These are phyloP conservation scores for Cupressus sempervirens DNA, from an alignment of 75 land plant genomes.

Conservation along the genomic window DNA sequence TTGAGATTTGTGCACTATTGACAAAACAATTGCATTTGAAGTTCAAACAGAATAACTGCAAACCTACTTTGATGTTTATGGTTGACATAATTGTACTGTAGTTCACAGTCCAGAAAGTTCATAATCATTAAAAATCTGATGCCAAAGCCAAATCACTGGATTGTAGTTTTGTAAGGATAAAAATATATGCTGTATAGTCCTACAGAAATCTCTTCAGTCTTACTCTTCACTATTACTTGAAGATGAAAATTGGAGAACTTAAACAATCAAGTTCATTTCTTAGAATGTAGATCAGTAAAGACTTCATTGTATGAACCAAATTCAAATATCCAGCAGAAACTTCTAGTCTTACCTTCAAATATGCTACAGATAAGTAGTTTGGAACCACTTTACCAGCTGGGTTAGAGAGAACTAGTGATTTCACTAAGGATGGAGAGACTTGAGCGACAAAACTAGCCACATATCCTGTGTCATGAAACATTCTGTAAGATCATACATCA, in stretches of 20 bases:
- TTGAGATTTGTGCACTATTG: not conserved
- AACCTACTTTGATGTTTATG: not conserved
- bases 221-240: not conserved
- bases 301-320: conserved; percentile 1
- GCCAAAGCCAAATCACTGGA: not conserved
- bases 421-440: conserved; percentile 72
- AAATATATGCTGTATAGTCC: not conserved
- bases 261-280: not conserved
- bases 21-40: not conserved
- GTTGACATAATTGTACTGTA: not conserved
- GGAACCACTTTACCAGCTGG: conserved; percentile 77
- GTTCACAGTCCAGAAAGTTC: not conserved
- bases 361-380: conserved; percentile 34
- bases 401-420: conserved; percentile 66
- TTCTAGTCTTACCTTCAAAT: conserved; percentile 26
- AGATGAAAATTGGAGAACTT: not conserved
- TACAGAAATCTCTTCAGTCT: not conserved
- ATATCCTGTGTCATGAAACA: conserved; percentile 53
- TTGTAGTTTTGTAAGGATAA: not conserved
- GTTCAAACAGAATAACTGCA: not conserved
- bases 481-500: not conserved
- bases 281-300: not conserved
- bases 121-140: not conserved
- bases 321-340: conserved; percentile 5
- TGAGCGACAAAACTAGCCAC: conserved; percentile 63